Evolutionary conservation across 2,329 filamentous ascomycete species (phyloP), one percentile per base, ranked within the genome.

Genomic region (Fusarium miscanthi): DNA sequence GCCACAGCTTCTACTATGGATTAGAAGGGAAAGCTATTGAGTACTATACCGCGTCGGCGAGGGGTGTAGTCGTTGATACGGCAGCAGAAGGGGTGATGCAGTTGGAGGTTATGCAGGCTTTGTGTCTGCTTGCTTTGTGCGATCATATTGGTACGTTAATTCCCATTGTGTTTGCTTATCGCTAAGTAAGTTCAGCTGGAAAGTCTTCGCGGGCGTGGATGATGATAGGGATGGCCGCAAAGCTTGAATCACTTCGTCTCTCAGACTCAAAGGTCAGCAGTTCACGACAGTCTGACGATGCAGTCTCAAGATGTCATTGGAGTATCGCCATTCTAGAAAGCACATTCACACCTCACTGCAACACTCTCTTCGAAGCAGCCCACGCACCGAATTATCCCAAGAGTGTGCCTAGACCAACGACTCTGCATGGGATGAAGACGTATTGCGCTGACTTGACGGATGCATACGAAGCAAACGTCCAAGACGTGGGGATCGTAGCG

Each of bases 121-220:
- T 77, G 9, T 77, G 74, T 19, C 61, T 77, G 0, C 43, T 77
- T 7, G 66, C 75, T 10, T 43, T 76, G 1, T 77, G 74, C 3
- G 75, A 77, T 14, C 60, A 76, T 4, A 69, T 76, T 2, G 63
- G 74, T 77, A 41, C 8, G 46, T 23, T 5, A 0, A 5, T 33
- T 23, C 30, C 4, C 30, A 33, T 7, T 30, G 2, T 23, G 2
- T 5, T 14, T 31, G 5, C 16, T 14, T 6, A 8, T 23, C 8
- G 30, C 46, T 49, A 49, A 49, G 11, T 9, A 2, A 4, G 2
- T 10, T 0, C 13, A 77, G 74, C 66, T 21, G 73, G 74, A 1
- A 70, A 76, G 9, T 9, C 64, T 7, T 48, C 62, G 0, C 69
- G 74, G 8, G 72, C 75, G 4, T 77, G 75, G 75, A 77, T 77